These are phyloP conservation scores for Nigrograna mackinnonii DNA, from an alignment of 2,329 filamentous ascomycete species.

Conservation along the genomic window DNA sequence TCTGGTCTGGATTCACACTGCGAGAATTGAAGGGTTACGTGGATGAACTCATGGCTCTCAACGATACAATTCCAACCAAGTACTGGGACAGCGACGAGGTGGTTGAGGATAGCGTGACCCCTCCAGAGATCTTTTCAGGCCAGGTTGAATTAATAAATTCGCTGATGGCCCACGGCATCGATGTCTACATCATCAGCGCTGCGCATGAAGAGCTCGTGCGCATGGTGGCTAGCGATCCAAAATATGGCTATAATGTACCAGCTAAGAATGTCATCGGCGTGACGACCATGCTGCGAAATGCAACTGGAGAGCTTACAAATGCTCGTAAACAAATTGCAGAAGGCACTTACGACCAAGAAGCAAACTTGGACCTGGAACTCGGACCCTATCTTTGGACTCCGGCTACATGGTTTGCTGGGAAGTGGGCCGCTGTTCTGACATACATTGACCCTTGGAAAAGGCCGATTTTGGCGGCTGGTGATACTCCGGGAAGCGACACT, in stretches of 20 bases:
- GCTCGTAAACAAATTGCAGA: constrained; percentile 28
- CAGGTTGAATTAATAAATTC: constrained; percentile 32
- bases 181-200: constrained; percentile 32
- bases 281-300: constrained; percentile 30
- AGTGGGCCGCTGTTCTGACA: constrained; percentile 33
- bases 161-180: constrained; percentile 32
- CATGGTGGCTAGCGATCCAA: constrained; percentile 34
- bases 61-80: constrained; percentile 22
- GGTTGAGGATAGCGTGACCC: constrained; percentile 16
- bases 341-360: constrained; percentile 25
- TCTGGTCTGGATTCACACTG: constrained; percentile 30
- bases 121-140: constrained; percentile 27
- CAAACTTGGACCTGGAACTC: constrained; percentile 27
- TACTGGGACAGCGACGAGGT: constrained; percentile 33
- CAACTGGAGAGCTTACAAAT: constrained; percentile 27
- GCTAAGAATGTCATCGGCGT: constrained; percentile 35
- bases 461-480: constrained; percentile 28
- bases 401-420: constrained; percentile 33
- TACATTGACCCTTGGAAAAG: constrained; percentile 35
- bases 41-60: constrained; percentile 31
- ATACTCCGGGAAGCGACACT: constrained; percentile 33
- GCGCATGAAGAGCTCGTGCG: constrained; percentile 35
- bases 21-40: constrained; percentile 28
- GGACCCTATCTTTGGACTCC: constrained; percentile 33
- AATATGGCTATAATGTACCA: constrained; percentile 35